phyloP scores from a whole-genome alignment of 2,329 filamentous ascomycete genomes.

The Trichoderma sp. region DNA sequence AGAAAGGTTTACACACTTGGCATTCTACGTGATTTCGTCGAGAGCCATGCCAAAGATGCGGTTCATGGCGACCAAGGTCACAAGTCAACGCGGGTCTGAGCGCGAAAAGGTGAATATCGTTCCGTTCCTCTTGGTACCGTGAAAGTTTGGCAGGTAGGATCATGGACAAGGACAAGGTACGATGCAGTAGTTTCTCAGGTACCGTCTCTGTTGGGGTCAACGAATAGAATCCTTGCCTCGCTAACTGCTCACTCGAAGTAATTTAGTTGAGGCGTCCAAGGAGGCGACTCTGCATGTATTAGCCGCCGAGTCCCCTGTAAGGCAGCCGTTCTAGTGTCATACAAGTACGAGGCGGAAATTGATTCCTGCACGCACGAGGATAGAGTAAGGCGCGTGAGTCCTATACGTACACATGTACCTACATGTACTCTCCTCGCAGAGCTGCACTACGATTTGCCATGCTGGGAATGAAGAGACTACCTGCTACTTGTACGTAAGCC shows the following conservation, averaged over 20 bases:
- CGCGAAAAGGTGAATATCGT: neutral
- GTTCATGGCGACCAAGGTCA: neutral
- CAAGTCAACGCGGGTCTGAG: neutral
- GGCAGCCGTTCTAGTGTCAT: neutral
- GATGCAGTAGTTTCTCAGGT: neutral
- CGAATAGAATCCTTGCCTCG: neutral
- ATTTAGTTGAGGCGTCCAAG: neutral
- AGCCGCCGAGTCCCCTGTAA: neutral
- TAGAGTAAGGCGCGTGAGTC: too few relatives aligned
- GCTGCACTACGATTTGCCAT: neutral
- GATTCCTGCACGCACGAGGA: too few relatives aligned
- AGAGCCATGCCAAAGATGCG: too few relatives aligned
- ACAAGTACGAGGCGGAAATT: neutral
- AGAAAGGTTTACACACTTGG: neutral
- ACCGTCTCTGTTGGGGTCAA: neutral
- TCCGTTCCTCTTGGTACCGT: neutral
- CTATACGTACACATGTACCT: neutral
- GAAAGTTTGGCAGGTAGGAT: neutral
- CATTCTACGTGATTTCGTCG: neutral
- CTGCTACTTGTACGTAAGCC: neutral
- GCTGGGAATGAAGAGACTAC: neutral
- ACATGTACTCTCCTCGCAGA: neutral
- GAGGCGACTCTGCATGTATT: neutral
- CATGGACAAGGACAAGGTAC: neutral
- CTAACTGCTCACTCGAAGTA: neutral